Evolutionary conservation across 2,329 filamentous ascomycete genomes (phyloP).

Genomic region (Hymenoscyphus infarciens): DNA sequence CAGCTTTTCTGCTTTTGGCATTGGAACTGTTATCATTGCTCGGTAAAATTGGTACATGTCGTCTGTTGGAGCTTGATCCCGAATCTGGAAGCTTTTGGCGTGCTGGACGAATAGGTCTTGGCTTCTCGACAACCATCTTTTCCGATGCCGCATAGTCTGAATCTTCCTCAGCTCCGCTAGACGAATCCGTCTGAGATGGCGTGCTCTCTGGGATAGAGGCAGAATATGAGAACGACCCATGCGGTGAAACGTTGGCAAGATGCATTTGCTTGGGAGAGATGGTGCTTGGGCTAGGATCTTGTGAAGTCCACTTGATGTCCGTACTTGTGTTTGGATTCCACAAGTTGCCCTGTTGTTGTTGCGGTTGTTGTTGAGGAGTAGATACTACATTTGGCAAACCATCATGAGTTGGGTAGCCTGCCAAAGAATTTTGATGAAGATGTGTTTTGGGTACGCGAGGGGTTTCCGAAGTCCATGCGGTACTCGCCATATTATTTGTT

Average conservation of each 20-base stretch:
- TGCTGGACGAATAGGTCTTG: conserved; percentile 7
- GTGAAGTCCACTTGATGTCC: conserved; percentile 17
- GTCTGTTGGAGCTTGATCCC: background rate
- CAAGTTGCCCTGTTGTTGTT: conserved; percentile 10
- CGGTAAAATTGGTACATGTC: background rate
- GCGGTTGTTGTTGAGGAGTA: background rate
- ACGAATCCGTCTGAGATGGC: conserved; percentile 18
- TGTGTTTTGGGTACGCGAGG: conserved; percentile 16
- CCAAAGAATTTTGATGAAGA: conserved; percentile 14
- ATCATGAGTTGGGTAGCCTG: conserved; percentile 15
- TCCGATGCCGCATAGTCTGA: conserved; percentile 9
- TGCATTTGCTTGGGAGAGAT: conserved; percentile 30
- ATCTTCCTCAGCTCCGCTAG: conserved; percentile 14
- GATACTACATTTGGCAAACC: conserved; percentile 17
- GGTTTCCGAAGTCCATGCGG: background rate
- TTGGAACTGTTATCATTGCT: conserved; percentile 13
- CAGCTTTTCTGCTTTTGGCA: background rate
- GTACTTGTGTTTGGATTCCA: conserved; percentile 14
- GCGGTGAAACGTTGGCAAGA: conserved; percentile 13
- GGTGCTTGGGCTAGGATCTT: conserved; percentile 18
- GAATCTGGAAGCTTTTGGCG: conserved; percentile 26
- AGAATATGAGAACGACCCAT: conserved; percentile 19
- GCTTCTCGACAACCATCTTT: conserved; percentile 13
- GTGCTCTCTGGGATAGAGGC: conserved; percentile 21
- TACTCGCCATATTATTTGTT: conserved; percentile 4